Evolutionary conservation across 2,329 filamentous ascomycete genomes (phyloP), one percentile per base, ranked within the genome.

Genomic region (Graphilbum sp.): DNA sequence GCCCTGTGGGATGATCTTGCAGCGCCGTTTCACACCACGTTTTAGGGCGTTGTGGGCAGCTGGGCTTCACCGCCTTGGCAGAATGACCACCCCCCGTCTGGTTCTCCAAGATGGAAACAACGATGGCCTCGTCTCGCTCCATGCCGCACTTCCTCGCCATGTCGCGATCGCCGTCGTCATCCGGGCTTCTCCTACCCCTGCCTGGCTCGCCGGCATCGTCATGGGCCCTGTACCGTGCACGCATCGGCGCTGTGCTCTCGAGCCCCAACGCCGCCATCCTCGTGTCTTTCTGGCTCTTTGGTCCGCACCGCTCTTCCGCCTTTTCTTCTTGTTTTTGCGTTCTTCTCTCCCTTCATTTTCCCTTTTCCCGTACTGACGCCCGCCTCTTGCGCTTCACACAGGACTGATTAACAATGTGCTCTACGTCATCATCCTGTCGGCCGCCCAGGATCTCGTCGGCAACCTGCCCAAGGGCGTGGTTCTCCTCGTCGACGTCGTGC

Each of bases 401-500:
- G 84, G 84, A 37, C 63, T 90, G 16, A 90, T 96, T 55, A 96
- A 98, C 60, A 96, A 96, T 62, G 84, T 96, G 48, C 80, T 95
- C 60, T 96, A 95, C 59, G 88, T 96, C 40, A 83, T 96, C 56
- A 90, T 96, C 54, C 79, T 98, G 51, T 92, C 86, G 23, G 83
- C 90, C 27, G 90, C 90, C 4, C 81, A 95, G 50, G 90, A 98
- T 52, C 81, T 98, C 44, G 90, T 96, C 49, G 88, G 88, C 27
- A 57, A 66, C 46, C 68, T 95, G 2, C 90, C 90, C 36, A 96
- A 96, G 57, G 85, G 83, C 49, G 72, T 92, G 40, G 88, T 98
- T 39, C 77, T 96, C 39, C 81, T 96, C 44, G 86, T 86, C 54
- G 86, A 95, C 56, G 85, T 96, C 39, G 65, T 93, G 18, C 90